Conservation (phyloP, 495 filamentous ascomycete genomes). For the Choiromyces venosus region DNA sequence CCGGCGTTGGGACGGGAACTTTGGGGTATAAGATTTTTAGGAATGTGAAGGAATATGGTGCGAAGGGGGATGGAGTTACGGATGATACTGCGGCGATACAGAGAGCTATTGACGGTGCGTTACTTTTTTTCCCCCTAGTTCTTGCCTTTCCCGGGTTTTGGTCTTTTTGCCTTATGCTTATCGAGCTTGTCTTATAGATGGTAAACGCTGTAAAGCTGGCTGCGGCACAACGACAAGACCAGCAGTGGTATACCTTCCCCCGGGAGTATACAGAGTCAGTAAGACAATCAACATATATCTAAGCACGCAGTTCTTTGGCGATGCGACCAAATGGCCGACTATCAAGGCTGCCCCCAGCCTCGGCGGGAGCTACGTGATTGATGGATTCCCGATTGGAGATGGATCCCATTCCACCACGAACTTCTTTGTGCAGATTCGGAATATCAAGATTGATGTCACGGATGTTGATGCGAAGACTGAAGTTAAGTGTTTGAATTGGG, state of each 20-base stretch:
- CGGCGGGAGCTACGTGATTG: neutral
- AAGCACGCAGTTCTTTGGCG: conserved; percentile 8
- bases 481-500: conserved; percentile 87
- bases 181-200: neutral
- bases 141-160: neutral
- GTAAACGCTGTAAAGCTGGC: neutral
- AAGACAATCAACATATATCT: conserved; percentile 7
- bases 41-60: conserved; percentile 62
- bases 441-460: conserved; percentile 81
- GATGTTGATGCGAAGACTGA: conserved; percentile 53
- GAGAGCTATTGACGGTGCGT: conserved; percentile 44
- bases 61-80: conserved; percentile 65
- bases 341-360: conserved; percentile 1
- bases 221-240: conserved; percentile 5
- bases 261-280: conserved; percentile 6
- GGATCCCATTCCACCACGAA: conserved; percentile 47
- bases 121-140: too few species aligned
- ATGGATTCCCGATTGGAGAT: neutral
- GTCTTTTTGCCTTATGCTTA: neutral
- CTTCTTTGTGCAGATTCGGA: conserved; percentile 90
- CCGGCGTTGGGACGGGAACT: too few species aligned
- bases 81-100: conserved; percentile 68
- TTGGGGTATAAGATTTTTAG: too few species aligned
- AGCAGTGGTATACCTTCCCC: conserved; percentile 2
- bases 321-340: conserved; percentile 5